Evolutionary conservation across 495 filamentous ascomycete species (phyloP), one percentile per base, ranked within the genome.

Genomic region (Aspergillus sclerotioniger): DNA sequence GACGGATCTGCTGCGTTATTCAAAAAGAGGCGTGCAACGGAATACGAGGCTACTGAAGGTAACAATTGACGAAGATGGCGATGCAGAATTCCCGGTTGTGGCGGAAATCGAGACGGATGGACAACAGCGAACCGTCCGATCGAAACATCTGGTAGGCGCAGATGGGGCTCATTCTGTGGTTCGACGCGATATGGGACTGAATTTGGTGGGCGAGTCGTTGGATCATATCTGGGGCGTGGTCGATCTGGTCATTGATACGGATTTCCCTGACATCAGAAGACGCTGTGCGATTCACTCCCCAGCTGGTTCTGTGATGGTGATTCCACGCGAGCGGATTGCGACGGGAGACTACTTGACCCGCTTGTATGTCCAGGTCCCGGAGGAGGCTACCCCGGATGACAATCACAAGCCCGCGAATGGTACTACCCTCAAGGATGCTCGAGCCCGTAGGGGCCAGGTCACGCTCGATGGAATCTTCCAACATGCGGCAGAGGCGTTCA

Each of bases 251-350:
- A 82, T 85, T 0, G 84, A 86, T 48, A 86, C 86, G 2, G 78
- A 89, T 64, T 89, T 89, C 56, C 86, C 87, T 8, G 88, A 90
- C 65, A 86, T 91, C 51, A 75, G 88, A 48, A 79, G 78, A 61
- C 75, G 83, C 35, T 87, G 84, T 57, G 82, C 85, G 13, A 85
- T 90, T 53, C 87, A 90, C 65, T 85, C 84, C 8, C 81, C 82
- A 8, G 79, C 80, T 0, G 87, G 87, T 2, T 86, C 81, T 13
- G 74, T 91, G 21, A 87, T 92, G 81, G 73, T 88, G 7, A 87
- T 92, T 53, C 88, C 88, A 0, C 80, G 89, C 12, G 87, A 90
- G 62, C 67, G 72, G 8, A 76, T 78, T 47, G 71, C 68, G 5
- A 74, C 73, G 1, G 77, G 76, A 0, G 83, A 85, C 51, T 85